Base-by-base conservation (phyloP, 2,329 filamentous ascomycete species). In the Aspergillus flavus region DNA sequence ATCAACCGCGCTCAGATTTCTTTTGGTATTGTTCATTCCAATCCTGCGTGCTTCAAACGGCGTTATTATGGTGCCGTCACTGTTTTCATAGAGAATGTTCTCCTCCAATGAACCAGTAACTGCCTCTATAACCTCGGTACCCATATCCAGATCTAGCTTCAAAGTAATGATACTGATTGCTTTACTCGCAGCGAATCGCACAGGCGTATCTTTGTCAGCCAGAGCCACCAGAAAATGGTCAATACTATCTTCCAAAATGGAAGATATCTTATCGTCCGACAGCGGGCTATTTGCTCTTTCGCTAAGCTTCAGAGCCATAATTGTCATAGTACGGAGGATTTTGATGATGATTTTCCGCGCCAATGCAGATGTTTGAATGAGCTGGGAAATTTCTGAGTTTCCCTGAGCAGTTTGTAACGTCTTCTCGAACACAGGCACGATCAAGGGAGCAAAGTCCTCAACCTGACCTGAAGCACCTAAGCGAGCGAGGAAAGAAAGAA, bases 151-250 rank as follows among this genome's bases (percentile, higher is more conserved):
- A 52, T 93, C 88, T 9, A 99, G 80, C 68, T 91, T 94, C 57
- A 96, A 81, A 0, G 94, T 90, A 68, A 98, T 88, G 59, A 96
- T 86, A 76, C 93, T 96, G 52, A 98, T 85, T 4, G 93, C 91
- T 79, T 99, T 99, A 76, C 93, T 97, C 23, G 94, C 92, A 36
- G 94, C 91, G 70, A 97, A 87, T 43, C 95, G 86, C 14, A 99
- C 94, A 0, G 93, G 93, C 0, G 94, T 97, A 72, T 98, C 94
- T 64, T 92, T 91, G 75, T 99, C 95, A 2, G 88, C 88, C 1
- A 98, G 82, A 14, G 86, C 85, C 64, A 92, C 89, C 3, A 99
- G 84, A 3, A 97, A 84, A 71, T 91, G 89, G 59, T 93, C 91
- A 69, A 99, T 93, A 5, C 91, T 87, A 34, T 89, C 89, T 78